These are phyloP conservation scores for Cicer cuneatum DNA, from an alignment of 306 rosid species.

Conservation along the genomic window DNA sequence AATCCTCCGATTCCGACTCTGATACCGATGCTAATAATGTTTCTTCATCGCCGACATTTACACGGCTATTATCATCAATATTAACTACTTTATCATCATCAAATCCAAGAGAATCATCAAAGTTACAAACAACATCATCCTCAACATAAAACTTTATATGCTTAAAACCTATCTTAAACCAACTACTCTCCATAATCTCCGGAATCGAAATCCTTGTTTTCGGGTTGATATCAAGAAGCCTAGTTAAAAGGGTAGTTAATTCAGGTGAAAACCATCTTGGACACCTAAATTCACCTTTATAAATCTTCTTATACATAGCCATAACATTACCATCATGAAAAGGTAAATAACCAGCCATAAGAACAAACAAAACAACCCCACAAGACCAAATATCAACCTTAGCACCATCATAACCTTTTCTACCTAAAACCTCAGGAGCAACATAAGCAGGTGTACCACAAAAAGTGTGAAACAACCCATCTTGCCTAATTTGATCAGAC, in stretches of 20 bases:
- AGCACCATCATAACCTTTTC: constrained; percentile 60
- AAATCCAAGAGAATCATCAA: constrained; percentile 14
- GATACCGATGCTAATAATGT: not conserved
- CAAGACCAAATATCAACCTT: constrained; percentile 71
- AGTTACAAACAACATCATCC: constrained; percentile 52
- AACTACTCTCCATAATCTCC: constrained; percentile 53
- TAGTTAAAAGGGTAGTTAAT: constrained; percentile 33
- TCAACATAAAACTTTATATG: constrained; percentile 57
- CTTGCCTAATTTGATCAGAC: constrained; percentile 61
- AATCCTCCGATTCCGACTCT: constrained; percentile 44
- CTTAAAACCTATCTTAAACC: constrained; percentile 62
- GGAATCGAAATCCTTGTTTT: constrained; percentile 57
- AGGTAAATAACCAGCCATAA: constrained; percentile 63
- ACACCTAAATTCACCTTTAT: constrained; percentile 57
- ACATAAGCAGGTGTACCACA: constrained; percentile 75
- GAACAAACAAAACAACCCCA: constrained; percentile 59
- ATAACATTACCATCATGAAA: constrained; percentile 53
- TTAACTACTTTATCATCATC: not conserved
- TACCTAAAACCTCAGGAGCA: constrained; percentile 62
- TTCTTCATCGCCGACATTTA: constrained; percentile 1
- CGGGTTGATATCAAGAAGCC: constrained; percentile 59
- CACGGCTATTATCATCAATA: not conserved
- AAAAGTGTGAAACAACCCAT: constrained; percentile 67
- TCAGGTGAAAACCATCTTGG: constrained; percentile 64
- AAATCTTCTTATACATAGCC: constrained; percentile 65